These are phyloP conservation scores for Singerocomus inundabilis DNA, from an alignment of 1,284 basidiomycete species.

Conservation along the genomic window DNA sequence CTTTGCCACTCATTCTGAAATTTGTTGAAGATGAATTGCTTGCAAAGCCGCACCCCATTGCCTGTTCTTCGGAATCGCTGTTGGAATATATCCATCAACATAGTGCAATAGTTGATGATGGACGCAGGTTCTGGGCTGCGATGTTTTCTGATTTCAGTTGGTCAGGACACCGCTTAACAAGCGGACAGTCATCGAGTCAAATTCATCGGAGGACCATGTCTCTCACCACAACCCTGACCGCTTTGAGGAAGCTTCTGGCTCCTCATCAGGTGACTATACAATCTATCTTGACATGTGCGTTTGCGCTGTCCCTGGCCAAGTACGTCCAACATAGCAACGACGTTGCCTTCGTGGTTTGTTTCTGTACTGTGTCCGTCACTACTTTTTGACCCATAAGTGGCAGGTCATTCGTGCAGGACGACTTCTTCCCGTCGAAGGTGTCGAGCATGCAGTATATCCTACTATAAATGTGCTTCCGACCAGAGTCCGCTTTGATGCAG, in stretches of 20 bases:
- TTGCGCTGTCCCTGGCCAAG: constrained; percentile 35
- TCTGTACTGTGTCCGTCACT: background rate
- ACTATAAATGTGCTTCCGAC: constrained; percentile 45
- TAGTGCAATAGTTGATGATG: constrained; percentile 29
- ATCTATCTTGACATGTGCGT: constrained; percentile 42
- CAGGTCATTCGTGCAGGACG: constrained; percentile 51
- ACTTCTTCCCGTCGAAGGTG: constrained; percentile 40
- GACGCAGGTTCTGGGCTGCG: constrained; percentile 39
- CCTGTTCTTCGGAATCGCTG: constrained; percentile 30
- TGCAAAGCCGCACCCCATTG: constrained; percentile 16
- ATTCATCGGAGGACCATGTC: constrained; percentile 21
- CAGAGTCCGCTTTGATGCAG: constrained; percentile 35
- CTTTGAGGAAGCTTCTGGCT: constrained; percentile 35
- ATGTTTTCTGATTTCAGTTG: constrained; percentile 38
- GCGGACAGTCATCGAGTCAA: constrained; percentile 10
- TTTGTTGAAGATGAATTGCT: constrained; percentile 39
- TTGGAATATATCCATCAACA: constrained; percentile 33
- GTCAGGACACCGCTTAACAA: constrained; percentile 26
- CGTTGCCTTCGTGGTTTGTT: constrained; percentile 45
- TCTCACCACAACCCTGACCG: constrained; percentile 31
- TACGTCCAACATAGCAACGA: constrained; percentile 33
- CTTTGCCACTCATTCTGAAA: constrained; percentile 41
- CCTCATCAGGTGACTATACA: constrained; percentile 44
- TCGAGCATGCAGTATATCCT: constrained; percentile 41
- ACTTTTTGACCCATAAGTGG: constrained; percentile 1